A percentile compares a stretch with the other conserved stretches of the same genome.
These are phyloP conservation scores for Rhizopus delemar DNA, from an alignment of 371 early-diverging fungal genomes.

Conservation along the genomic window DNA sequence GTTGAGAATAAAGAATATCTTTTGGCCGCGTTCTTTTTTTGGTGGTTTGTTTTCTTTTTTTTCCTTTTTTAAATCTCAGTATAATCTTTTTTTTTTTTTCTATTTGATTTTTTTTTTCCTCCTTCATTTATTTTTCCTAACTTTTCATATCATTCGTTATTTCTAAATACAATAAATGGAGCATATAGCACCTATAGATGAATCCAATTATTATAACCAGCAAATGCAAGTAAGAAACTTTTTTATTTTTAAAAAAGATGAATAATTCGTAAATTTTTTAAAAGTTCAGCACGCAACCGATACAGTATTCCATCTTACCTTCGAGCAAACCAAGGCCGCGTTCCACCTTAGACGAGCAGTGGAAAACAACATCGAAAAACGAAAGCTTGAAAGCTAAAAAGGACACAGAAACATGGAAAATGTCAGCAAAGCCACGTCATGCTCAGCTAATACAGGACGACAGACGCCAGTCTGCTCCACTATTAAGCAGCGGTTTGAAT, in stretches of 20 bases:
- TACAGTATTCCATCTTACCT: neutral
- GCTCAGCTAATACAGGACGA: conserved; percentile 19
- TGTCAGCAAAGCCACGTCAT: conserved; percentile 26
- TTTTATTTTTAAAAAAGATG: no score
- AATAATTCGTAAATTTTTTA: neutral
- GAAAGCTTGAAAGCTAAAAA: conserved; percentile 11
- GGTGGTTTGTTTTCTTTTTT: no score
- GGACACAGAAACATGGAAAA: conserved; percentile 23
- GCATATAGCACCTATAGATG: neutral
- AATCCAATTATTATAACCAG: neutral
- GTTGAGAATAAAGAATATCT: no score
- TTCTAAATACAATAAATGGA: neutral
- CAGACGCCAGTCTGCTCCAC: conserved; percentile 17
- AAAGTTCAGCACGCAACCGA: neutral
- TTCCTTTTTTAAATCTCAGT: no score
- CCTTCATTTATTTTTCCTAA: no score
- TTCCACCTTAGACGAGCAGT: conserved; percentile 10
- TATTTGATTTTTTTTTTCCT: no score
- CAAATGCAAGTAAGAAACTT: neutral
- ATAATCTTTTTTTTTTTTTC: no score
- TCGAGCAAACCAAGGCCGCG: conserved; percentile 2
- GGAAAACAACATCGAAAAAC: conserved; percentile 13
- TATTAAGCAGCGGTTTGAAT: neutral
- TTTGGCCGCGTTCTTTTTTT: no score
- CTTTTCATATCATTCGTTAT: no score